Evolutionary conservation across 192 early-diverging fungal species (phyloP).

Genomic region (Gonapodya sp.): DNA sequence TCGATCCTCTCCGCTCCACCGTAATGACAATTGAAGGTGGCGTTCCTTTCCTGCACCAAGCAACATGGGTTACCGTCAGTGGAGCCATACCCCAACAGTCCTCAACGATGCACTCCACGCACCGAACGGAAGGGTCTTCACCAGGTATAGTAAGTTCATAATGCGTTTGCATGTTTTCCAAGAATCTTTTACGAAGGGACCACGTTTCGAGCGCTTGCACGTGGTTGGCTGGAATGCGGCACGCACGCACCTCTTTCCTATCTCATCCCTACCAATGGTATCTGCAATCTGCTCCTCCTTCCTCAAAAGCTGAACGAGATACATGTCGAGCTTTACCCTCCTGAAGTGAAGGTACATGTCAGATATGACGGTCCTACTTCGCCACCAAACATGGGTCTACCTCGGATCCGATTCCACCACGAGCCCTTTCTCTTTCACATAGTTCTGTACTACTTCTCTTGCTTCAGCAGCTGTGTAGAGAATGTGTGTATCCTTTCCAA

Average conservation of each 20-base stretch:
- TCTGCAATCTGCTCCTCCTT: slow-evolving; percentile 57
- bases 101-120: slow-evolving; percentile 19
- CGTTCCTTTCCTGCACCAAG: slow-evolving; percentile 34
- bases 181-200: slow-evolving; percentile 18
- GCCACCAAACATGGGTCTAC: neutral
- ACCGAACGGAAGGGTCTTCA: slow-evolving; percentile 27
- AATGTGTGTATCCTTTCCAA: slow-evolving; percentile 20
- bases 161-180: slow-evolving; percentile 42
- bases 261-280: slow-evolving; percentile 44
- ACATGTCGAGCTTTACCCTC: slow-evolving; percentile 53
- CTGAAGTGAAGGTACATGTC: slow-evolving; percentile 15
- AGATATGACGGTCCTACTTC: neutral
- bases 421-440: slow-evolving; percentile 50
- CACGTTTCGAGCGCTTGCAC: neutral
- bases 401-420: slow-evolving; percentile 40
- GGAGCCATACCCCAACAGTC: slow-evolving; percentile 1
- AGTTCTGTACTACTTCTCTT: slow-evolving; percentile 44
- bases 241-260: slow-evolving; percentile 18
- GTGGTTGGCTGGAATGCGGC: neutral
- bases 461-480: slow-evolving; percentile 52
- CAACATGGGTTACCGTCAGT: neutral
- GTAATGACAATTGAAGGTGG: slow-evolving; percentile 38
- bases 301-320: slow-evolving; percentile 52
- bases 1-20: slow-evolving; percentile 48
- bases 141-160: slow-evolving; percentile 37